phyloP scores from a whole-genome alignment of 306 rosid species.

The Cucumis cinereus region DNA sequence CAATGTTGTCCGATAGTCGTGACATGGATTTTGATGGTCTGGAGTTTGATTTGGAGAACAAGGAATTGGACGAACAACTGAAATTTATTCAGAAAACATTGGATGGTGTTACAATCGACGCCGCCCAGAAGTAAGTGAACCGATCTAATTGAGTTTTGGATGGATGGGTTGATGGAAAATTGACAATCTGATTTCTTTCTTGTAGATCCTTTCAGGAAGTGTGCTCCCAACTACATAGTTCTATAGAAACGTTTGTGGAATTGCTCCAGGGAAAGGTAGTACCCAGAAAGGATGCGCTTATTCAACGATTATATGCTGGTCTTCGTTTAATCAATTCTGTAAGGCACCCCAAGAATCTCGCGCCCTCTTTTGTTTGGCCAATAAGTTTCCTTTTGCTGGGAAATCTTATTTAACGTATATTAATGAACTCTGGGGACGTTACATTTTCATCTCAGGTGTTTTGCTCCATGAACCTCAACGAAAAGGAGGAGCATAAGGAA shows the following conservation, averaged over 20 bases:
- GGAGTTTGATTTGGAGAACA: conserved; percentile 16
- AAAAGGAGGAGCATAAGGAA: conserved; percentile 38
- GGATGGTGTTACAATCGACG: conserved; percentile 31
- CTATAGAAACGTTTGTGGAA: conserved; percentile 30
- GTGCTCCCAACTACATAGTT: conserved; percentile 34
- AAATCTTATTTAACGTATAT: not conserved
- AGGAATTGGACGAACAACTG: conserved; percentile 20
- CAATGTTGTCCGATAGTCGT: conserved; percentile 2
- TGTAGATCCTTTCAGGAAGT: conserved; percentile 66
- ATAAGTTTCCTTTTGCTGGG: not conserved
- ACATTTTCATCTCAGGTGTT: conserved; percentile 41
- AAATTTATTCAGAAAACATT: conserved; percentile 29
- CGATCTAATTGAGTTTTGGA: conserved; percentile 6
- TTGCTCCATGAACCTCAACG: conserved; percentile 31
- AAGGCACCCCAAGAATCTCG: conserved; percentile 20
- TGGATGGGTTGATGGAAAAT: not conserved
- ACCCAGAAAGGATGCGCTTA: conserved; percentile 37
- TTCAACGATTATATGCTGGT: conserved; percentile 31
- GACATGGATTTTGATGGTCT: conserved; percentile 6
- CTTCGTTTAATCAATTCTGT: conserved; percentile 46
- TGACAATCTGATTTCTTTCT: conserved; percentile 11
- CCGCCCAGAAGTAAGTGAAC: conserved; percentile 70
- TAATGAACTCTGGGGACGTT: not conserved
- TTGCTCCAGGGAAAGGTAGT: conserved; percentile 19
- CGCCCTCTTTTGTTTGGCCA: not conserved